These are phyloP conservation scores for Miscanthus sacchariflorus DNA, from an alignment of 202 grass and related monocot species.

Conservation along the genomic window DNA sequence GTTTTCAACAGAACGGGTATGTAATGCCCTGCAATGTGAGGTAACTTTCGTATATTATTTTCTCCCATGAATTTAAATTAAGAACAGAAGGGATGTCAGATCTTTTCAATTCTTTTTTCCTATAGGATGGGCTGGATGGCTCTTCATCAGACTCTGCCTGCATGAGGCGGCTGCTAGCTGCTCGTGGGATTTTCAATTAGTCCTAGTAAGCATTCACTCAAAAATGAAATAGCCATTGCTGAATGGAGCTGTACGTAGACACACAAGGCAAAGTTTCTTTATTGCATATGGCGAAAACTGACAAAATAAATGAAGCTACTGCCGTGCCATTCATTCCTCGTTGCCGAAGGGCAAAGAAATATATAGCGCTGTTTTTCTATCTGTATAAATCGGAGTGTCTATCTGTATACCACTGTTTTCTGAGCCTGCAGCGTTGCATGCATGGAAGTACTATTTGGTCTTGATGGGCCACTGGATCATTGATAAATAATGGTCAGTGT, in stretches of 20 bases:
- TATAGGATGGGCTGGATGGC: no score
- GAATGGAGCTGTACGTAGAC: neutral
- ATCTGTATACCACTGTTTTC: neutral
- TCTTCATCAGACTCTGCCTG: neutral
- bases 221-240: neutral
- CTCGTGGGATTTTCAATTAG: neutral
- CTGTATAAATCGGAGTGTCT: no score
- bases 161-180: neutral
- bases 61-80: neutral
- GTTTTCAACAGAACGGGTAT: neutral
- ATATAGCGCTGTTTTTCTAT: no score
- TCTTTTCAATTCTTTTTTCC: neutral
- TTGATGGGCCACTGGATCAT: conserved; percentile 21
- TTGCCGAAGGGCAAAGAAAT: neutral
- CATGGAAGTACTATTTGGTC: neutral
- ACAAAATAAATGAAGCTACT: neutral
- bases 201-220: neutral
- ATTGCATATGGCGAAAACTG: neutral
- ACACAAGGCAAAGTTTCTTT: neutral
- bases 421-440: neutral
- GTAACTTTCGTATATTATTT: no score
- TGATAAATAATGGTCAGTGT: neutral
- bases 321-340: neutral
- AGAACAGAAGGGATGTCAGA: conserved; percentile 25
- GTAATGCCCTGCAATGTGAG: neutral